Conservation (phyloP, 495 filamentous ascomycete species). For the Podospora didyma region DNA sequence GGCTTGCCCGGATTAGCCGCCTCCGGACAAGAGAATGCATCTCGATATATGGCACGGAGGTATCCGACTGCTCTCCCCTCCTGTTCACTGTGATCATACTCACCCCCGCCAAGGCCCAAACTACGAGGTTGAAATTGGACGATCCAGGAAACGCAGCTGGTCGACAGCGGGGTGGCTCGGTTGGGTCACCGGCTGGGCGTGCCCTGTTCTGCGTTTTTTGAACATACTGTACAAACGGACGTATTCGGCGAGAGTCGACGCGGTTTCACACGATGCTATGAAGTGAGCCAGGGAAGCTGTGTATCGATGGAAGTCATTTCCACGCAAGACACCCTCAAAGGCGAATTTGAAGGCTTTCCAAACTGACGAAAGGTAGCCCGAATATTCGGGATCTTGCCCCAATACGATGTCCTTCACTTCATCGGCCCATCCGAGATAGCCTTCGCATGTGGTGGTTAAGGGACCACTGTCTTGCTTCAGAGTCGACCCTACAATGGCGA, state of each 20-base stretch:
- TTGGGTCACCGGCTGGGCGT: background rate
- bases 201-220: background rate
- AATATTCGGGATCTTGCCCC: background rate
- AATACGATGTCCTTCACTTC: background rate
- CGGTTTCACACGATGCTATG: conserved; percentile 1
- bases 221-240: background rate
- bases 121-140: background rate
- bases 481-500: background rate
- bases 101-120: background rate
- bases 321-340: background rate
- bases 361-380: background rate
- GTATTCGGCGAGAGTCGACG: conserved; percentile 1
- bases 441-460: background rate
- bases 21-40: background rate
- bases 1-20: background rate
- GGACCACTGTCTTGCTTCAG: background rate
- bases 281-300: background rate
- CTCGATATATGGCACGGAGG: background rate
- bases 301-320: background rate
- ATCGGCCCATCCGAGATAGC: background rate
- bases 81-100: background rate
- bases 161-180: background rate
- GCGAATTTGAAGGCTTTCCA: background rate
- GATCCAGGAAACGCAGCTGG: background rate
- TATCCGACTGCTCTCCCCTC: background rate